These are phyloP conservation scores for Fusarium sp. DNA, from an alignment of 2,329 filamentous ascomycete genomes.

Conservation along the genomic window DNA sequence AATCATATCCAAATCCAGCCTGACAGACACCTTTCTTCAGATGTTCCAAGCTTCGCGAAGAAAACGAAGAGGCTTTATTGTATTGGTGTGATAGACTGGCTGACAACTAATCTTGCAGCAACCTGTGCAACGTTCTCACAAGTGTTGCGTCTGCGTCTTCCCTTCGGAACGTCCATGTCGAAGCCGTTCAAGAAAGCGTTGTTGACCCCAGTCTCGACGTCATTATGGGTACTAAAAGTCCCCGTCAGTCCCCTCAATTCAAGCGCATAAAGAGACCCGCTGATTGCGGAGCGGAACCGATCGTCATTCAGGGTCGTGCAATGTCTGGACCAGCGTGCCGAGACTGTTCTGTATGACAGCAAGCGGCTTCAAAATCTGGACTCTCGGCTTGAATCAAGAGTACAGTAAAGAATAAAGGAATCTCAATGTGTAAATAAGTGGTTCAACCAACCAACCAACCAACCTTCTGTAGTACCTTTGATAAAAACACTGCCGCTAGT, in stretches of 20 bases:
- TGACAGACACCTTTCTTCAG: slow-evolving; percentile 28
- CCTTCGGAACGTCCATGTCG: slow-evolving; percentile 5
- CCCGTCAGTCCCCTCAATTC: slow-evolving; percentile 21
- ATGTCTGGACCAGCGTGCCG: slow-evolving; percentile 22
- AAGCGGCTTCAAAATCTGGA: slow-evolving; percentile 6
- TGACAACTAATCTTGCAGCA: slow-evolving; percentile 23
- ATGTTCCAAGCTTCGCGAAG: slow-evolving; percentile 26
- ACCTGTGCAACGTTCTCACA: neutral
- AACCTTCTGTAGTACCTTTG: neutral
- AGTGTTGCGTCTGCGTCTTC: neutral
- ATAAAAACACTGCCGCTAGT: slow-evolving; percentile 7
- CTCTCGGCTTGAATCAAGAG: neutral
- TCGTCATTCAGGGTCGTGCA: slow-evolving; percentile 39
- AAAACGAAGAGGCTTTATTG: neutral
- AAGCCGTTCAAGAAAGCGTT: slow-evolving; percentile 12
- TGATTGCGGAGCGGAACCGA: slow-evolving; percentile 35
- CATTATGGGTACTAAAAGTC: slow-evolving; percentile 38
- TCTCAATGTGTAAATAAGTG: neutral
- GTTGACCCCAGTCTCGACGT: slow-evolving; percentile 33
- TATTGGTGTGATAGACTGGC: slow-evolving; percentile 5
- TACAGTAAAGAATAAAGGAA: neutral
- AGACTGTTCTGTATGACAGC: slow-evolving; percentile 3
- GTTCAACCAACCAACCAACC: neutral
- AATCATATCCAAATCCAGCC: slow-evolving; percentile 25
- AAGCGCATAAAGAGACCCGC: slow-evolving; percentile 40